Evolutionary conservation across 164 flowering plant species (phyloP).

Genomic region (Liriodendron chinense): DNA sequence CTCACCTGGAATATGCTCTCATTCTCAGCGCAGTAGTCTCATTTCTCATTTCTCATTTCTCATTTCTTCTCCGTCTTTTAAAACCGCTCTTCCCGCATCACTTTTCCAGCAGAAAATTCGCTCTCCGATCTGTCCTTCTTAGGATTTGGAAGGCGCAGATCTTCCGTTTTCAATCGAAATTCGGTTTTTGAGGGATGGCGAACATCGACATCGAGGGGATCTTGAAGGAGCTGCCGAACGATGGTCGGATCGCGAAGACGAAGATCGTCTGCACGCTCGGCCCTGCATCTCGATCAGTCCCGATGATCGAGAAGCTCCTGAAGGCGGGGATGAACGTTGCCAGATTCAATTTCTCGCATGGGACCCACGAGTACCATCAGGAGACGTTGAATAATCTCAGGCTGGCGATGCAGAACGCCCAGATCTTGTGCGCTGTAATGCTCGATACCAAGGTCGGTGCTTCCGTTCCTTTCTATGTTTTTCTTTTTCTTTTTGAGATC

Average conservation of each 20-base stretch:
- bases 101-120: background rate
- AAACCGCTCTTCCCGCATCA: background rate
- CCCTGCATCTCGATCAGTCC: conserved; percentile 66
- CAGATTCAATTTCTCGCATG: conserved; percentile 79
- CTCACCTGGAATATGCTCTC: background rate
- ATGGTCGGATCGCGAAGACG: conserved; percentile 64
- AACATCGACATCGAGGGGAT: conserved; percentile 58
- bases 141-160: background rate
- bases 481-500: background rate
- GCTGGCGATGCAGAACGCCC: conserved; percentile 66
- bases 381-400: conserved; percentile 65
- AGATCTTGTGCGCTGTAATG: conserved; percentile 76
- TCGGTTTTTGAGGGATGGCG: conserved; percentile 5
- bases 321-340: conserved; percentile 82
- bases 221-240: conserved; percentile 58
- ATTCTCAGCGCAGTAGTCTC: too few species aligned
- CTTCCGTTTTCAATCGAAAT: background rate
- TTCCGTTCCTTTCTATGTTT: background rate
- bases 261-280: conserved; percentile 81
- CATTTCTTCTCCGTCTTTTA: background rate
- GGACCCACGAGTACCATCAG: conserved; percentile 78
- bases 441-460: conserved; percentile 70
- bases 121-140: background rate
- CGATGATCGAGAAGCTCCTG: conserved; percentile 68
- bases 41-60: background rate